These are phyloP conservation scores for Pseudognaphalium luteoalbum DNA, from an alignment of 129 eudicot genomes.

Conservation along the genomic window DNA sequence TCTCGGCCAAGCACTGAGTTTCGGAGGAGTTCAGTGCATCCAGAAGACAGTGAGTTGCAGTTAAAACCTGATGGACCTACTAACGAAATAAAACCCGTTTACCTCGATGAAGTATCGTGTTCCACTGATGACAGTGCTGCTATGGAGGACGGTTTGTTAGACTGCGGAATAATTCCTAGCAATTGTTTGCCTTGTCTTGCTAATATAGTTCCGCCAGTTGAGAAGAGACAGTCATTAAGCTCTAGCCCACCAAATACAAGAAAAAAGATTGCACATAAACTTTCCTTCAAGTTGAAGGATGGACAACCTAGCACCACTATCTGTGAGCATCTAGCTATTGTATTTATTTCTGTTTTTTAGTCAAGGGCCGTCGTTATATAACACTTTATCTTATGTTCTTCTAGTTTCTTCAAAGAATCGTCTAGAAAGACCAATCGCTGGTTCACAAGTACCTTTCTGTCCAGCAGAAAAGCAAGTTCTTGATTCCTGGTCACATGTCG, in stretches of 20 bases:
- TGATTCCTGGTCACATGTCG: conserved; percentile 80
- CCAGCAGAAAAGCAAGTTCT: conserved; percentile 70
- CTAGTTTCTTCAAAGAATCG: conserved; percentile 67
- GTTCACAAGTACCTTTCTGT: conserved; percentile 83
- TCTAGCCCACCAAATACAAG: conserved; percentile 64
- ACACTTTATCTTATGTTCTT: conserved; percentile 21
- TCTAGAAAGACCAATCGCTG: conserved; percentile 78
- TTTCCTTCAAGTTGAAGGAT: conserved; percentile 77
- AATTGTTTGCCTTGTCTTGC: conserved; percentile 90
- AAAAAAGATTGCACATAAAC: conserved; percentile 62
- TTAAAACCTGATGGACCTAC: conserved; percentile 40
- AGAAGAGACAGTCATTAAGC: conserved; percentile 62
- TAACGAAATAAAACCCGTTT: conserved; percentile 52
- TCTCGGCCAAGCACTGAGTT: conserved; percentile 46
- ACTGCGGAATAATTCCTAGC: conserved; percentile 68
- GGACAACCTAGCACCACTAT: conserved; percentile 54
- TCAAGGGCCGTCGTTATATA: background rate
- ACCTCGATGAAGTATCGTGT: conserved; percentile 53
- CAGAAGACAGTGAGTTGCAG: conserved; percentile 25
- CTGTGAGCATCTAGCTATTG: conserved; percentile 39
- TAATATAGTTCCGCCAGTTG: conserved; percentile 60
- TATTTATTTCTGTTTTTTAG: background rate
- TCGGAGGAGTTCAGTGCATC: conserved; percentile 39
- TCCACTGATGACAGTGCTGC: conserved; percentile 48
- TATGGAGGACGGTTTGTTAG: conserved; percentile 53